These are phyloP conservation scores for Backusella liffmaniae DNA, from an alignment of 192 early-diverging fungal genomes.

Conservation along the genomic window DNA sequence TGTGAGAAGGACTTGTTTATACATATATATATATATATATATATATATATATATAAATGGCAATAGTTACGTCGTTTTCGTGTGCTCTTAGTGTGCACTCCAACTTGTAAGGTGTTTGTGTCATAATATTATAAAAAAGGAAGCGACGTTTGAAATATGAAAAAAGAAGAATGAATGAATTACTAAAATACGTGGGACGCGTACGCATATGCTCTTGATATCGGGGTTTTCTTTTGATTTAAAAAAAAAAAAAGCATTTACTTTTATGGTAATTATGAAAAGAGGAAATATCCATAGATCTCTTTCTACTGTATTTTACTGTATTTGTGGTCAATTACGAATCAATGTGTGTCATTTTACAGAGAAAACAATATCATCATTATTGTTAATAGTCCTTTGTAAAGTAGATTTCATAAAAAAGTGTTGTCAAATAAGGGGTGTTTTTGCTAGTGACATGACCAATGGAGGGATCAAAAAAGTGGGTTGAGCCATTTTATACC, in stretches of 20 bases:
- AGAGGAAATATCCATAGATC: too few relatives aligned
- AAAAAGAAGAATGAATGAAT: neutral
- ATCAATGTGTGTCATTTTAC: too few relatives aligned
- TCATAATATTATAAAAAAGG: neutral
- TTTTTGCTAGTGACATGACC: too few relatives aligned
- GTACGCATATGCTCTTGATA: neutral
- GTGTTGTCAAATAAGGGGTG: too few relatives aligned
- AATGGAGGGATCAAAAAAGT: too few relatives aligned
- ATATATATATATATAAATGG: neutral
- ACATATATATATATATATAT: neutral
- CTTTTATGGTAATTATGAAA: neutral
- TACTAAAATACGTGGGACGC: neutral
- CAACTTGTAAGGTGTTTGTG: slow-evolving; percentile 1
- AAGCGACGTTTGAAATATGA: neutral
- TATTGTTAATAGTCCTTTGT: too few relatives aligned
- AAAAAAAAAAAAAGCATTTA: neutral
- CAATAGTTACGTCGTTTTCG: slow-evolving; percentile 14
- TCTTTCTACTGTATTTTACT: neutral
- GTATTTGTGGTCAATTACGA: too few relatives aligned
- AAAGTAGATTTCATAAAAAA: too few relatives aligned
- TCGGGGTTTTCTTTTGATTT: neutral
- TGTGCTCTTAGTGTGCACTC: neutral
- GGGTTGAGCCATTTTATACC: too few relatives aligned
- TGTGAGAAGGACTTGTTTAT: neutral
- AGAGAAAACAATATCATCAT: too few relatives aligned